Conservation (phyloP, 305 asterid species). For the Fraxinus xanthoxyloides region DNA sequence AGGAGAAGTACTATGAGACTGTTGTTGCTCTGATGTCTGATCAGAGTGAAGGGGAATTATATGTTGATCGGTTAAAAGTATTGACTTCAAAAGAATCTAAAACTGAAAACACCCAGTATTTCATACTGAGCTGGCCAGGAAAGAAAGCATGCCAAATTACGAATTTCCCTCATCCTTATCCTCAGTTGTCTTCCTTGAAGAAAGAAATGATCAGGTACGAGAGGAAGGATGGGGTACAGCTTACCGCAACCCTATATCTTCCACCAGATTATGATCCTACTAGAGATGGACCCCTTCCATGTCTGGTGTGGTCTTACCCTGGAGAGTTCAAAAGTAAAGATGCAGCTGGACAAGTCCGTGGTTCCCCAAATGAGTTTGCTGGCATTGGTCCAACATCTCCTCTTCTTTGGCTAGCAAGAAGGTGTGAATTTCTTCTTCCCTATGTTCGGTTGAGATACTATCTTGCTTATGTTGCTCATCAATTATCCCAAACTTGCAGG, state of each 20-base stretch:
- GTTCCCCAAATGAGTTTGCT: conserved; percentile 95
- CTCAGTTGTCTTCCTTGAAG: conserved; percentile 81
- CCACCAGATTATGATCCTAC: conserved; percentile 91
- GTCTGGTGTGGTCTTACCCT: conserved; percentile 98
- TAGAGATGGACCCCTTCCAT: conserved; percentile 95
- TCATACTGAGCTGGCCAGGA: conserved; percentile 79
- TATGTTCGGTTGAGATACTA: conserved; percentile 13
- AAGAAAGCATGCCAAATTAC: conserved; percentile 82
- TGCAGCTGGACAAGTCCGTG: conserved; percentile 98
- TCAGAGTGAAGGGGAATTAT: conserved; percentile 67
- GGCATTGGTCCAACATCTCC: conserved; percentile 96
- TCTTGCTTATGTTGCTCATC: conserved; percentile 9
- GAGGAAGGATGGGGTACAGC: conserved; percentile 96
- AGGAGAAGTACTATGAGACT: conserved; percentile 76
- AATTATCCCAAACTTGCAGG: conserved; percentile 44
- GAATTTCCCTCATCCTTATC: conserved; percentile 95
- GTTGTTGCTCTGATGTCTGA: conserved; percentile 87
- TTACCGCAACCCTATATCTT: conserved; percentile 87
- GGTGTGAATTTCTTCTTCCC: conserved; percentile 43
- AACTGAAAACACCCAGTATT: conserved; percentile 90
- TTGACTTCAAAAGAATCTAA: conserved; percentile 92
- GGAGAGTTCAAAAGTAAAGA: conserved; percentile 98
- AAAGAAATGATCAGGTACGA: conserved; percentile 93
- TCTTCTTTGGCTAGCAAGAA: conserved; percentile 93
- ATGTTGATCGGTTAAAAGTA: conserved; percentile 54